These are phyloP conservation scores for Chionographis japonica DNA, from an alignment of 106 monocot genomes.

Conservation along the genomic window DNA sequence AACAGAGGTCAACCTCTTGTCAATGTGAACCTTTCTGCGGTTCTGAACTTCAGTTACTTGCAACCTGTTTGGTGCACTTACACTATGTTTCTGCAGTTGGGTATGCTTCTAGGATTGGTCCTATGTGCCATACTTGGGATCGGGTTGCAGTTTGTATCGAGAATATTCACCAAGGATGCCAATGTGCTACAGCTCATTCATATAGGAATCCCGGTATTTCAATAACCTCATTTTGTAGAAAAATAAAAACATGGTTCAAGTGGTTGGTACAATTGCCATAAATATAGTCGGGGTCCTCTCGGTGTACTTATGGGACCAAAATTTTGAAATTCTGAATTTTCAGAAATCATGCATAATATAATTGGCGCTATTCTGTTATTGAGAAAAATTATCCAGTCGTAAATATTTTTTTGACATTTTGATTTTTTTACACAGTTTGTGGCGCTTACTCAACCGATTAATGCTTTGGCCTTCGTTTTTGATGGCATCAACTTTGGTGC, in stretches of 20 bases:
- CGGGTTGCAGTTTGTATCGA: conserved; percentile 57
- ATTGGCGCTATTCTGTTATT: too few relatives aligned
- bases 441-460: conserved; percentile 78
- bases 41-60: neutral
- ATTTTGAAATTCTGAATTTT: too few relatives aligned
- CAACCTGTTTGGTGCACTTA: neutral
- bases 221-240: too few relatives aligned
- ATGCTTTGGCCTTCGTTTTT: conserved; percentile 87
- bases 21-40: too few relatives aligned
- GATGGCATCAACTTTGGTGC: conserved; percentile 96
- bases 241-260: too few relatives aligned
- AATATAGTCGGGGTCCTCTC: too few relatives aligned
- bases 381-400: too few relatives aligned
- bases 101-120: conserved; percentile 31
- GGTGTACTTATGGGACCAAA: too few relatives aligned
- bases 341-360: too few relatives aligned
- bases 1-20: neutral
- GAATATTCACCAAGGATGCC: conserved; percentile 70
- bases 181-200: conserved; percentile 66
- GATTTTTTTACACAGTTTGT: conserved; percentile 57
- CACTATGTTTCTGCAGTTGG: conserved; percentile 9
- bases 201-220: conserved; percentile 64
- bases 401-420: neutral
- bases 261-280: too few relatives aligned
- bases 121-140: conserved; percentile 54